phyloP scores from a whole-genome alignment of 2,329 filamentous ascomycete genomes.

The Rhynchosporium graminicola region DNA sequence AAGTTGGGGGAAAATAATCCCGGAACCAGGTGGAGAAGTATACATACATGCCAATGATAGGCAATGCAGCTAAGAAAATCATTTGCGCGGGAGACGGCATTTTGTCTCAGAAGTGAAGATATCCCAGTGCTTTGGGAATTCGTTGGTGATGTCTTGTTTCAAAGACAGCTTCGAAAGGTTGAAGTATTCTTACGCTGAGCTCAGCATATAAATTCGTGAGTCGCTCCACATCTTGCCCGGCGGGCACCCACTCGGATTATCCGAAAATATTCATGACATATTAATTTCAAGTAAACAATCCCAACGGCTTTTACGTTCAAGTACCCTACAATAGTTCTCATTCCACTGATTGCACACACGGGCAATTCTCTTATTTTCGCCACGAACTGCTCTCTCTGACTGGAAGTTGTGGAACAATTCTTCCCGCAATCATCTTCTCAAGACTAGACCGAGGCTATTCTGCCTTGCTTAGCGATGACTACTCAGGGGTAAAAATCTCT shows the following conservation, averaged over 20 bases:
- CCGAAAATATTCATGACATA: not conserved
- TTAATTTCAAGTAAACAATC: not conserved
- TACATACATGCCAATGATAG: slow-evolving; percentile 19
- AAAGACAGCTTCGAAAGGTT: not conserved
- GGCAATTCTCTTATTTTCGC: not conserved
- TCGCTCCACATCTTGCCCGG: slow-evolving; percentile 1
- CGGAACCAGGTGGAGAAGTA: slow-evolving; percentile 17
- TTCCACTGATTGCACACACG: not conserved
- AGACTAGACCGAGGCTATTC: not conserved
- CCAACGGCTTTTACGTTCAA: not conserved
- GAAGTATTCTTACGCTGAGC: slow-evolving; percentile 7
- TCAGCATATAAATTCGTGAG: not conserved
- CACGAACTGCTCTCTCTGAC: not conserved
- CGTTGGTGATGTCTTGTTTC: not conserved
- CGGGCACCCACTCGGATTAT: slow-evolving; percentile 10
- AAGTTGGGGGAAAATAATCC: not conserved
- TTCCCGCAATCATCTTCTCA: not conserved
- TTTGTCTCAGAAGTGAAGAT: not conserved
- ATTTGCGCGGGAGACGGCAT: slow-evolving; percentile 19
- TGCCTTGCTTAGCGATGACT: slow-evolving; percentile 7
- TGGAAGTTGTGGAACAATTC: not conserved
- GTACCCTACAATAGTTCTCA: too few relatives aligned
- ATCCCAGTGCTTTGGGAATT: not conserved
- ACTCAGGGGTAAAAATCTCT: slow-evolving; percentile 6
- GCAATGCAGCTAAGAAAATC: slow-evolving; percentile 19